phyloP scores from a whole-genome alignment of 2,329 filamentous ascomycete species.

The Aureobasidium subglaciale region DNA sequence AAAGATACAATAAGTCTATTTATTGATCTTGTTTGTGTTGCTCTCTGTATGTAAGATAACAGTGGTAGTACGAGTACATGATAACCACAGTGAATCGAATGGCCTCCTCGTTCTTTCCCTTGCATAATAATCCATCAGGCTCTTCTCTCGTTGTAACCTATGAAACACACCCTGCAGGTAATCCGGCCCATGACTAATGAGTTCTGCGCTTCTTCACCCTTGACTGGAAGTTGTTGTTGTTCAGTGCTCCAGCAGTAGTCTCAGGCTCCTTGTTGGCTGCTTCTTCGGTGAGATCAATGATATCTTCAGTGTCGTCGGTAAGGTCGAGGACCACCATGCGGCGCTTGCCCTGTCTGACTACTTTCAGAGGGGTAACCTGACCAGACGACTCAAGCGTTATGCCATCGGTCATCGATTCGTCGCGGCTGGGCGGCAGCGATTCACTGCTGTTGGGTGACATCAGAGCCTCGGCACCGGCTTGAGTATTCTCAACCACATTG shows the following conservation, averaged over 20 bases:
- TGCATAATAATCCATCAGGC: neutral
- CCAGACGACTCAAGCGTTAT: conserved; percentile 8
- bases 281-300: neutral
- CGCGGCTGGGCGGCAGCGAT: conserved; percentile 2
- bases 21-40: neutral
- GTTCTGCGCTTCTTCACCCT: conserved; percentile 9
- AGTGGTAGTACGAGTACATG: neutral
- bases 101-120: too few relatives aligned
- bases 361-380: neutral
- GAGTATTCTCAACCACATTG: neutral
- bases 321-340: neutral
- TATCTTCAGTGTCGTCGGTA: neutral
- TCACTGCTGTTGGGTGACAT: neutral
- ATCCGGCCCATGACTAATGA: conserved; percentile 1
- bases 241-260: neutral
- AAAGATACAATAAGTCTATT: too few relatives aligned
- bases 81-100: neutral
- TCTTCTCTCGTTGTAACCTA: neutral
- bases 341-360: neutral
- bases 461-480: neutral
- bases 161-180: neutral
- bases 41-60: neutral
- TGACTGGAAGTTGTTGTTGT: neutral
- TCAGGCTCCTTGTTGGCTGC: neutral
- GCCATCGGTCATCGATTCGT: conserved; percentile 9